Base-by-base conservation (phyloP, 768 basidiomycete species). In the Boletus patriciae region DNA sequence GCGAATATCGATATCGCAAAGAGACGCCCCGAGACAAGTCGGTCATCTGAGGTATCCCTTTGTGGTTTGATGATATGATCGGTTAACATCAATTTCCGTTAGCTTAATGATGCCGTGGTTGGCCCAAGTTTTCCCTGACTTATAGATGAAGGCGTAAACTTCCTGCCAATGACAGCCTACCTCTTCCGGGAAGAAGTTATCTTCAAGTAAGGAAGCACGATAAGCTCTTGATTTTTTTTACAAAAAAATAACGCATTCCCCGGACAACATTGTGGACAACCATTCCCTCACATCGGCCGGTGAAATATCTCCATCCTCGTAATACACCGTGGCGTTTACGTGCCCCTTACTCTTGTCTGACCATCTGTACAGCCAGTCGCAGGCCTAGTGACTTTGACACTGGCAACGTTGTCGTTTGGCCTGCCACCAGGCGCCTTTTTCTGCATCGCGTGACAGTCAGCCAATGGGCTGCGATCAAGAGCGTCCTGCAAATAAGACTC, bases 401-500 rank as follows among this genome's bases (percentile, higher is more conserved):
- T 62, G 16, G 51, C 46, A 2, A 59, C 10, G 5, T 18, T 42
- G 9, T 37, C 23, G 1, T 45, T 25, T 16, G 62, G 59, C 40
- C 18, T 57, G 25, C 67, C 66, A 9, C 50, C 40, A 5, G 50
- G 58, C 18, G 19, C 31, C 15, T 48, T 29, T 23, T 21, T 40
- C 5, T 40, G 33, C 31, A 31, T 25, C 18, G 11, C 7, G 29
- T 7, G 27, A 40, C 23, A 7, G 21, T 21, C 10, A 12, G 12
- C 31, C 10, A 27, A 45, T 11, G 2, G 18, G 13, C 11, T 3
- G 1, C 18, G 42, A 18, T 38, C 36, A 8, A 12, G 15, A 41
- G 34, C 12, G 33, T 51, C 18, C 65, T 66, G 40, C 13, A 36
- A 25, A n/a, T 4, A 18, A 52, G 12, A 4, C 15, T 68, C 16